Evolutionary conservation across 768 basidiomycete species (phyloP).

Genomic region (Tephrocybe rancida): DNA sequence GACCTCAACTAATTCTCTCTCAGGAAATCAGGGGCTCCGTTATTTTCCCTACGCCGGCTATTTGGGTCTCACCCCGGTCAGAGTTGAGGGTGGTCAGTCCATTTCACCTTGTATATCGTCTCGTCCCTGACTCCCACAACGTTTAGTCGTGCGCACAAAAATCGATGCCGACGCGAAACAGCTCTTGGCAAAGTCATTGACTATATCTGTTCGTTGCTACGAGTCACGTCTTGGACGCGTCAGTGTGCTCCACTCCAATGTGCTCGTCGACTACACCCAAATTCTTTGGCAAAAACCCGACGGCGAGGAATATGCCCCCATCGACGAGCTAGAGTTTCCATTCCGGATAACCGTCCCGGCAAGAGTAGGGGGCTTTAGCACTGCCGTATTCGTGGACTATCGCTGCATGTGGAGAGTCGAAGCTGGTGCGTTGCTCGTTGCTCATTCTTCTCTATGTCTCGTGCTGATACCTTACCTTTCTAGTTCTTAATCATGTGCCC

Average conservation of each 20-base stretch:
- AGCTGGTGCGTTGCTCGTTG: slow-evolving; percentile 54
- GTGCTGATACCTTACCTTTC: slow-evolving; percentile 18
- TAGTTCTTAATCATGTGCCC: slow-evolving; percentile 71
- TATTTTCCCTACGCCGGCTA: slow-evolving; percentile 79
- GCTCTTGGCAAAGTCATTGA: slow-evolving; percentile 65
- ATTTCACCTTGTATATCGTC: slow-evolving; percentile 9
- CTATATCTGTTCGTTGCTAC: slow-evolving; percentile 82
- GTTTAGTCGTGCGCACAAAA: slow-evolving; percentile 66
- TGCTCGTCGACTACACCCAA: slow-evolving; percentile 69
- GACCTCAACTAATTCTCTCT: slow-evolving; percentile 11
- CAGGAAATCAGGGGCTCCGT: slow-evolving; percentile 67
- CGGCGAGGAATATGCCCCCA: slow-evolving; percentile 54
- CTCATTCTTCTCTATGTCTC: slow-evolving; percentile 12
- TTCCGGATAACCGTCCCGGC: slow-evolving; percentile 73
- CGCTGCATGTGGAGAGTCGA: slow-evolving; percentile 83
- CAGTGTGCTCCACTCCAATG: slow-evolving; percentile 56
- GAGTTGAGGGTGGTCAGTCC: slow-evolving; percentile 71
- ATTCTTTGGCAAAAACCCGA: slow-evolving; percentile 71
- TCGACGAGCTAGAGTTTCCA: slow-evolving; percentile 68
- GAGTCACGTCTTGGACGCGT: slow-evolving; percentile 71
- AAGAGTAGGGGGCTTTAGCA: slow-evolving; percentile 64
- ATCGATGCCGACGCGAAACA: slow-evolving; percentile 72
- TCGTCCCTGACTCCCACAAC: slow-evolving; percentile 10
- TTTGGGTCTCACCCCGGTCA: slow-evolving; percentile 80
- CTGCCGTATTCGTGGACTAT: slow-evolving; percentile 76